These are phyloP conservation scores for Paxillus rubicundulus DNA, from an alignment of 768 basidiomycete genomes.

Conservation along the genomic window DNA sequence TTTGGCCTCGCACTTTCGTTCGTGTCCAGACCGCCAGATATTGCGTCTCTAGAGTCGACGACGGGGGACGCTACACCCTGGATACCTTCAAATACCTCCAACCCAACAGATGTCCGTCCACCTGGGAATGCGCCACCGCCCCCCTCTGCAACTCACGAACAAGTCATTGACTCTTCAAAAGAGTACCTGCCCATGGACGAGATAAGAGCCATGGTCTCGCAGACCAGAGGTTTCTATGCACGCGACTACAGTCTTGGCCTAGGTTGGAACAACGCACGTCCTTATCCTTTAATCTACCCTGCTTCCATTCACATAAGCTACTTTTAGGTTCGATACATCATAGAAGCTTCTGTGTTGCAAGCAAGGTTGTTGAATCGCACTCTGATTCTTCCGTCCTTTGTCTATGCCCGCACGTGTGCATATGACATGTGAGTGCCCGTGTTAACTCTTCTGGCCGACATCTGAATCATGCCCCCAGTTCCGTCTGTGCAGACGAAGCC, in stretches of 20 bases:
- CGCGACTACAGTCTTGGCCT: constrained; percentile 44
- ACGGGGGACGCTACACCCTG: neutral
- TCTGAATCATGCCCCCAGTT: constrained; percentile 13
- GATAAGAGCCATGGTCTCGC: constrained; percentile 32
- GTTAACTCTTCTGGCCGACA: neutral
- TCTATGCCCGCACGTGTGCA: constrained; percentile 44
- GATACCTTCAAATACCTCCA: neutral
- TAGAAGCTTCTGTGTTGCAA: constrained; percentile 40
- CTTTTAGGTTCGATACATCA: constrained; percentile 42
- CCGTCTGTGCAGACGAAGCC: constrained; percentile 38
- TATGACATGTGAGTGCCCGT: constrained; percentile 32
- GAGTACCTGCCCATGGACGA: constrained; percentile 29
- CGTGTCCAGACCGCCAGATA: constrained; percentile 5
- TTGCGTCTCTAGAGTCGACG: neutral
- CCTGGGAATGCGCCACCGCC: neutral
- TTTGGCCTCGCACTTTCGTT: constrained; percentile 11
- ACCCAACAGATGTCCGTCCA: neutral
- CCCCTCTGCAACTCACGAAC: neutral
- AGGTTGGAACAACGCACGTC: constrained; percentile 45
- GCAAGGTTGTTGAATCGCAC: constrained; percentile 39
- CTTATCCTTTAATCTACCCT: neutral
- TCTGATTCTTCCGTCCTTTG: constrained; percentile 40
- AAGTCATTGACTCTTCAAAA: constrained; percentile 1
- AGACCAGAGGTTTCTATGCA: constrained; percentile 40
- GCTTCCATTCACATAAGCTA: neutral